Evolutionary conservation across 495 filamentous ascomycete genomes (phyloP), one percentile per base, ranked within the genome.

Genomic region (Aspergillus sparsus): DNA sequence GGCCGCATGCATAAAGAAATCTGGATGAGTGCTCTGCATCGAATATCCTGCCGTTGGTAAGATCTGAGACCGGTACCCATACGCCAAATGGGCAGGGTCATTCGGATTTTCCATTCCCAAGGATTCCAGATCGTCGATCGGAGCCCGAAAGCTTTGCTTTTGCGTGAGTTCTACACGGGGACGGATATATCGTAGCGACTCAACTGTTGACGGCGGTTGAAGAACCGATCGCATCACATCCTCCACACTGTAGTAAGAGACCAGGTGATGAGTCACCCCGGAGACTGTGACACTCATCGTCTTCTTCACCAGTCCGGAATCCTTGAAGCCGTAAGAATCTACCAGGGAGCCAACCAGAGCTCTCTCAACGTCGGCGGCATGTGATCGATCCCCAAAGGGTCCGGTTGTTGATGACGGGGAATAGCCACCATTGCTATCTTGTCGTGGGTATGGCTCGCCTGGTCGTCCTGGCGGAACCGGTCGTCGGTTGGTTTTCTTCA

Each of bases 301-400:
- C 80, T 96, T 97, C 77, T 97, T 97, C 32, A 96, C 84, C 57
- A 97, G 71, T 0, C 92, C 92, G 2, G 86, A 83, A 44, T 86
- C 81, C 74, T 92, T 93, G 81, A 96, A 97, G 21, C 85, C 86
- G 69, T 96, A 96, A 0, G 88, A 91, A 71, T 96, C 91, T 3
- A 90, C 80, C 31, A 96, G 79, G 7, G 91, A 96, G 33, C 92
- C 92, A 37, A 94, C 83, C 57, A 92, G 77, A 5, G 83, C 79
- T 16, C 92, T 82, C 55, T 92, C 87, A 42, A 81, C 67, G 57
- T 83, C 85, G 34, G 75, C 76, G 57, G 77, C 77, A 34, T 76
- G 74, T 36, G 77, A 58, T 15, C 74, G 71, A 13, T 79, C 71
- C 12, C 74, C 69, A 36, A 72, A 77, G 10, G 78, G 68, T 5